Evolutionary conservation across 78 protist species (phyloP).

Genomic region (Bigelowiella natans): DNA sequence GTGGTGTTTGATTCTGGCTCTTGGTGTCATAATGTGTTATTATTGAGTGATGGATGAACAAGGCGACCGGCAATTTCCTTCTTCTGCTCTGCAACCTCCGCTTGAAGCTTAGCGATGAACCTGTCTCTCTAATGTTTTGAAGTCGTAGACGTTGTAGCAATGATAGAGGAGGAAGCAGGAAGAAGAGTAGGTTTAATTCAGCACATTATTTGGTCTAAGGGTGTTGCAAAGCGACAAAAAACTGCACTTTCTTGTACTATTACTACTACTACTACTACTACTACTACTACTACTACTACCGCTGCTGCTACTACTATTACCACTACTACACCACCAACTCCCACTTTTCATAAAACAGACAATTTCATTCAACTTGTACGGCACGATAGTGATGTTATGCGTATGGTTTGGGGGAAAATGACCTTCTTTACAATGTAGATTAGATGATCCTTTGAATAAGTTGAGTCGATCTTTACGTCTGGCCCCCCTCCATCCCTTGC

Average conservation of each 20-base stretch:
- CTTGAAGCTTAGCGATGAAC: background rate
- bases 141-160: no score
- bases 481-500: no score
- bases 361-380: no score
- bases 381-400: no score
- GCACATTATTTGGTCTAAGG: no score
- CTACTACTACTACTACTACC: background rate
- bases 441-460: background rate
- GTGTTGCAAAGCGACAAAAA: no score
- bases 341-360: no score
- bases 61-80: background rate
- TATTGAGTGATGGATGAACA: background rate
- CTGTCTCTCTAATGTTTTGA: background rate
- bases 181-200: no score
- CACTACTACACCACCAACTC: background rate
- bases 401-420: no score
- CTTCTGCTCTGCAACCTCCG: background rate
- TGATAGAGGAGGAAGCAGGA: no score
- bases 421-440: background rate
- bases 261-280: background rate
- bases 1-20: no score
- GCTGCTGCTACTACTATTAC: background rate
- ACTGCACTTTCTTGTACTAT: background rate
- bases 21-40: no score
- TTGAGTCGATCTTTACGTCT: background rate